A percentile compares a stretch with the other conserved stretches of the same genome.
phyloP scores from a whole-genome alignment of 2,329 filamentous ascomycete genomes.

The Trichoderma simmonsii region DNA sequence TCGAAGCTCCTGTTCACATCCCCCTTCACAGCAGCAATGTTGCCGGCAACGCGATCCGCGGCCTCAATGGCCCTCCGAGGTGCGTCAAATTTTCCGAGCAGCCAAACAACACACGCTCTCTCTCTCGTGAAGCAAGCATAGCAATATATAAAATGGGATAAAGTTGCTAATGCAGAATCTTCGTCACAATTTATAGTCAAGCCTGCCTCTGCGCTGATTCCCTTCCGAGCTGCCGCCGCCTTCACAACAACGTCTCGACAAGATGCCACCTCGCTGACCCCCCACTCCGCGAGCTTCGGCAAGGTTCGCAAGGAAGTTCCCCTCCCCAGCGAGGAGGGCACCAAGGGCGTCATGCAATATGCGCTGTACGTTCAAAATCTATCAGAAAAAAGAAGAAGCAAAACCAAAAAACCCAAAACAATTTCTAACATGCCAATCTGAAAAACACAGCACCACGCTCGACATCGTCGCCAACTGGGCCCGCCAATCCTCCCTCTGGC shows the following conservation, averaged over 20 bases:
- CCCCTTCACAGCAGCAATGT: slow-evolving; percentile 36
- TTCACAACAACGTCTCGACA: slow-evolving; percentile 64
- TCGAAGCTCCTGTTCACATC: slow-evolving; percentile 20
- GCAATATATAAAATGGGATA: neutral
- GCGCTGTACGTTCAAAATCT: slow-evolving; percentile 63
- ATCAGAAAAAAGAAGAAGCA: neutral
- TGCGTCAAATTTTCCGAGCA: slow-evolving; percentile 32
- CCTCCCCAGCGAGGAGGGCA: slow-evolving; percentile 72
- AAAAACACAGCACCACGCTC: slow-evolving; percentile 61
- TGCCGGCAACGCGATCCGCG: slow-evolving; percentile 48
- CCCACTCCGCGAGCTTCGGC: slow-evolving; percentile 53
- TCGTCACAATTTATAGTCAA: slow-evolving; percentile 49
- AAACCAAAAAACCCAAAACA: neutral
- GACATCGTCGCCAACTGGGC: slow-evolving; percentile 82
- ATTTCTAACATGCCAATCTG: neutral
- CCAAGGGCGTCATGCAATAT: slow-evolving; percentile 80
- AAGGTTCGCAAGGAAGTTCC: slow-evolving; percentile 67
- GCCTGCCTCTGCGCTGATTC: slow-evolving; percentile 60
- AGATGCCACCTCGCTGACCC: slow-evolving; percentile 57
- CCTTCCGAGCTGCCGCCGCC: slow-evolving; percentile 61
- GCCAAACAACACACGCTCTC: neutral
- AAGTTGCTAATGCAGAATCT: neutral
- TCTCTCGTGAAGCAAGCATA: neutral
- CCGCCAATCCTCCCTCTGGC: slow-evolving; percentile 81
- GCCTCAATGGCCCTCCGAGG: slow-evolving; percentile 53